Percentiles rank a stretch among this genome's conserved stretches.
These are phyloP conservation scores for Musa schizocarpa DNA, from an alignment of 176 grass and related monocot genomes.

Conservation along the genomic window DNA sequence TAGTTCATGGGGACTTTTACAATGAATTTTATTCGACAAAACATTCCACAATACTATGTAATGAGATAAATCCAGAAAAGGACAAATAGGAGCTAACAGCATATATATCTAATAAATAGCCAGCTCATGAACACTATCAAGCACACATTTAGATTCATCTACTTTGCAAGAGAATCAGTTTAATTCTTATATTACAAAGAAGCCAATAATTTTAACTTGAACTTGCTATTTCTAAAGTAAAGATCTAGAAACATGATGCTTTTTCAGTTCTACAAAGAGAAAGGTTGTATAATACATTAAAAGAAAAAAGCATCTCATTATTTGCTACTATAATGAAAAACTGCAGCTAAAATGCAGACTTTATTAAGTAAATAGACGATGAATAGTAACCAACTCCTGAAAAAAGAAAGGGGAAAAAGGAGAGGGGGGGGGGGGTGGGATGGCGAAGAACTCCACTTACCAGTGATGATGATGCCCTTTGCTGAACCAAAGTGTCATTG, in stretches of 20 bases:
- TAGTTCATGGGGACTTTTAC: no score
- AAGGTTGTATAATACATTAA: neutral
- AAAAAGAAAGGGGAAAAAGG: neutral
- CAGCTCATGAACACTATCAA: no score
- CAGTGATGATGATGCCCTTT: conserved; percentile 5
- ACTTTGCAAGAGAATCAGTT: no score
- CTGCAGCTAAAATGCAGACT: neutral
- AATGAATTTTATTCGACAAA: no score
- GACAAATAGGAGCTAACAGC: no score
- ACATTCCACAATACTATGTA: no score
- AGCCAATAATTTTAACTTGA: neutral
- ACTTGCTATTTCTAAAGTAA: neutral
- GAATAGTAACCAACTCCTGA: neutral
- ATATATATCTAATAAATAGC: no score
- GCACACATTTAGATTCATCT: no score
- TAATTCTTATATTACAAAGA: neutral
- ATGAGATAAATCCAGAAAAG: no score
- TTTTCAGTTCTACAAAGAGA: neutral
- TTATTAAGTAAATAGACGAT: neutral
- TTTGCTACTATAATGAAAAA: neutral
- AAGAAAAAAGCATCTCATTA: neutral
- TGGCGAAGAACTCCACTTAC: conserved; percentile 9
- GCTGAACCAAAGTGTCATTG: conserved; percentile 11
- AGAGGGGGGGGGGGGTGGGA: no score
- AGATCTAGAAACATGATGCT: neutral